Conservation (phyloP, 768 basidiomycete genomes). For the Boletellus ananas region DNA sequence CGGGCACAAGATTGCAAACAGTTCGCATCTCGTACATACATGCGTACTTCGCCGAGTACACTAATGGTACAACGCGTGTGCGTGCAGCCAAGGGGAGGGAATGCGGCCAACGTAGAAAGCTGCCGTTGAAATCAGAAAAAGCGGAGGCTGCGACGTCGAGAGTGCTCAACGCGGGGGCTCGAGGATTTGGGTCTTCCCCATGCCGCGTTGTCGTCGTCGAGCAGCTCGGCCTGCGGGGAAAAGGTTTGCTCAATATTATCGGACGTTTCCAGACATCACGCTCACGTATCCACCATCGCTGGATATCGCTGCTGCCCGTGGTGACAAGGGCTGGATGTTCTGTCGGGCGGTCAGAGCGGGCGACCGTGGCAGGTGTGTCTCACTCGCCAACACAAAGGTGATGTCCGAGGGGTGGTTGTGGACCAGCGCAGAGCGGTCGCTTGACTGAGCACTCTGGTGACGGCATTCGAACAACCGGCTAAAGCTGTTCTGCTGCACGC, state of each 20-base stretch:
- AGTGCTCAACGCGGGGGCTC: neutral
- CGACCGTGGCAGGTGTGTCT: neutral
- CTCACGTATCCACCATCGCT: conserved; percentile 17
- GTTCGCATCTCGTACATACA: no score
- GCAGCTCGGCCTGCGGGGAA: conserved; percentile 25
- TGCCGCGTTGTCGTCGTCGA: conserved; percentile 29
- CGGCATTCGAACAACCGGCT: no score
- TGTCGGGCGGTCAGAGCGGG: neutral
- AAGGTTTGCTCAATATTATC: neutral
- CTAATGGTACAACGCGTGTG: no score
- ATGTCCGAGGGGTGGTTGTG: conserved; percentile 17
- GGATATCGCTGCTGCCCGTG: neutral
- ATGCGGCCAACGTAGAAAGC: no score
- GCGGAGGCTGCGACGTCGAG: conserved; percentile 1
- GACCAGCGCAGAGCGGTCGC: neutral
- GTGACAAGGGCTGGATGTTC: conserved; percentile 8
- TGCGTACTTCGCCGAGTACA: neutral
- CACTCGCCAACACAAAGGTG: conserved; percentile 21
- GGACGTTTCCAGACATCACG: neutral
- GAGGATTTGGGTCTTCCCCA: conserved; percentile 10
- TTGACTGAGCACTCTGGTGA: conserved; percentile 18
- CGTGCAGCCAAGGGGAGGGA: neutral
- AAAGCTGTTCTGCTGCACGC: no score
- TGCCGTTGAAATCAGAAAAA: conserved; percentile 17
- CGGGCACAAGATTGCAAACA: no score